Evolutionary conservation across 768 basidiomycete genomes (phyloP).

Genomic region (Pisolithus marmoratus): DNA sequence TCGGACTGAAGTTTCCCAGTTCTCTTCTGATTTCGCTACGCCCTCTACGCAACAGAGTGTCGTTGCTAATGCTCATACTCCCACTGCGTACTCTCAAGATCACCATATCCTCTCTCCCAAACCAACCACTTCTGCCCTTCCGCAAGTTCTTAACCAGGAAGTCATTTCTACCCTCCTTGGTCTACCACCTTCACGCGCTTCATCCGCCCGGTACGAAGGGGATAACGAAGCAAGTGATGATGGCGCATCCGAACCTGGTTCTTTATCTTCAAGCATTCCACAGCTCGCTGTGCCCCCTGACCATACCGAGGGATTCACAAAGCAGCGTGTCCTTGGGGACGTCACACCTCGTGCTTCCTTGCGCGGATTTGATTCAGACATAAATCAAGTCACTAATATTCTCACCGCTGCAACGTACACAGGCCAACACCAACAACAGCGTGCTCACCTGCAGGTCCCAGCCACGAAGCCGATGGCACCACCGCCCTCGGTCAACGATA

Average conservation of each 20-base stretch:
- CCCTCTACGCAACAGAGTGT: constrained; percentile 5
- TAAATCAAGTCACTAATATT: constrained; percentile 24
- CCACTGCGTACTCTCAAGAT: constrained; percentile 20
- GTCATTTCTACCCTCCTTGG: constrained; percentile 65
- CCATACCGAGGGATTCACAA: constrained; percentile 6
- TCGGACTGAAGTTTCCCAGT: constrained; percentile 7
- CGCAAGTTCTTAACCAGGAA: constrained; percentile 67
- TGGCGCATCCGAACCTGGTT: constrained; percentile 32
- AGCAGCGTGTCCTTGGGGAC: constrained; percentile 35
- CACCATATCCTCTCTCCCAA: constrained; percentile 50
- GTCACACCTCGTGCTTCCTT: constrained; percentile 57
- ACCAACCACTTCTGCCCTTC: constrained; percentile 45
- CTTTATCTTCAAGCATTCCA: constrained; percentile 37
- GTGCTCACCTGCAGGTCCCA: constrained; percentile 4
- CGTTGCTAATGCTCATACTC: constrained; percentile 9
- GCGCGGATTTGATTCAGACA: constrained; percentile 31
- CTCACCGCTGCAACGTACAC: constrained; percentile 15
- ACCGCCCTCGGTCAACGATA: neutral
- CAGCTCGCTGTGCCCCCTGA: constrained; percentile 25
- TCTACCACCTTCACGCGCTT: constrained; percentile 35
- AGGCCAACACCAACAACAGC: constrained; percentile 10
- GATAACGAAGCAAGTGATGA: constrained; percentile 45
- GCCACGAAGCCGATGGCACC: constrained; percentile 1
- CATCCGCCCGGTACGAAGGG: constrained; percentile 46
- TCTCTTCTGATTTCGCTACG: constrained; percentile 16